Conservation (phyloP, 2,329 filamentous ascomycete species). For the Fusarium albidum region DNA sequence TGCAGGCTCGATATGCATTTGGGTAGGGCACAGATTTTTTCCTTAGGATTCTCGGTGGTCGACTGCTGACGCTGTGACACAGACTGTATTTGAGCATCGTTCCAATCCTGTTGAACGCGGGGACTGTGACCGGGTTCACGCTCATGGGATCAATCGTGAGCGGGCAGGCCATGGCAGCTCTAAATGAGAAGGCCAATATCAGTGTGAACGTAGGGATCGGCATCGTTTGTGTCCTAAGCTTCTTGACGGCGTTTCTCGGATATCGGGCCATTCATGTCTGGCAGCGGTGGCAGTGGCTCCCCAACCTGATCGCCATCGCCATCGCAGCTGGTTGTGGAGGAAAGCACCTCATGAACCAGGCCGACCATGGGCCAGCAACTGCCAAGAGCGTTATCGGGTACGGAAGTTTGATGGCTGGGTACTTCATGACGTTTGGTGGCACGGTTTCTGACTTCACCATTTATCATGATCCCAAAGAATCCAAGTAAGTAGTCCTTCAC, state of each 20-base stretch:
- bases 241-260: constrained; percentile 63
- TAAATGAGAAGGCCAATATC: constrained; percentile 52
- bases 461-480: constrained; percentile 51
- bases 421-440: constrained; percentile 64
- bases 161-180: constrained; percentile 60
- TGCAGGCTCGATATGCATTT: constrained; percentile 69
- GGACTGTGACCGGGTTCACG: constrained; percentile 65
- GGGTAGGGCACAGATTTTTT: constrained; percentile 46
- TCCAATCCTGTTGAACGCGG: constrained; percentile 62
- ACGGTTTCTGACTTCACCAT: constrained; percentile 66
- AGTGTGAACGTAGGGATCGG: constrained; percentile 64
- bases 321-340: constrained; percentile 64
- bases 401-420: constrained; percentile 57
- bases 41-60: neutral
- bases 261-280: constrained; percentile 62
- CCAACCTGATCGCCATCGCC: constrained; percentile 59
- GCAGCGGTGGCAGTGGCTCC: constrained; percentile 66
- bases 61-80: constrained; percentile 21
- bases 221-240: constrained; percentile 60
- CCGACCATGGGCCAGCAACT: constrained; percentile 47
- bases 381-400: constrained; percentile 53
- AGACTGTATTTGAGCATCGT: constrained; percentile 59
- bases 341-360: constrained; percentile 56
- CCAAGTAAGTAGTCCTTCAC: constrained; percentile 26
- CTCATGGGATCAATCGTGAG: constrained; percentile 65